Evolutionary conservation across 345 rosid species (phyloP), one percentile per base, ranked within the genome.

Genomic region (Acer yangbiense): DNA sequence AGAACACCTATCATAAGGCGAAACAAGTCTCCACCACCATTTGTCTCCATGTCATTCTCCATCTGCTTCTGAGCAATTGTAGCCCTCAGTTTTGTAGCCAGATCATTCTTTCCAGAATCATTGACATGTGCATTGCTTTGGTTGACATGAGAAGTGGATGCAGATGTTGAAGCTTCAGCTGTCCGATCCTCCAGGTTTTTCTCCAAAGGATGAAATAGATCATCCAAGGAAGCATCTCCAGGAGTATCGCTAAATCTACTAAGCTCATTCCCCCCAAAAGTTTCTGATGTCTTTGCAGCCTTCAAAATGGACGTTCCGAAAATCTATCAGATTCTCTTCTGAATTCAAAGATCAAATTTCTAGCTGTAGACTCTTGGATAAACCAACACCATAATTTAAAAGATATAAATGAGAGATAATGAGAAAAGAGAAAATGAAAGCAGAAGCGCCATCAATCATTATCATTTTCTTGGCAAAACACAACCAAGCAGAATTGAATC

Each of bases 221-320:
- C 99, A 79, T 94, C 98, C 88, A 96, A 85, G 68, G 91, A 91
- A 79, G 97, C 99, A 92, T 94, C 99, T 78, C 94, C 97, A 6
- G 98, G 98, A 81, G 97, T 84, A 78, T 96, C 98, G 79, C 97
- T 94, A 83, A 92, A 94, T 82, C 91, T 94, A 86, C 90, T 88
- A 76, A 94, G 89, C 82, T 89, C 99, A 79, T 88, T 91, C 63
- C 90, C 89, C 73, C 90, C 88, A 79, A 86, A 65, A 60, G 79
- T 68, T 41, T 83, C 79, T 3, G 91, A 82, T 71, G 88, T 76
- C 86, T 94, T 91, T 69, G 61, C 78, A 84, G 84, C 89, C 97
- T 95, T 91, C 69, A 80, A 82, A 77, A 71, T 65, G 63, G 72
- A 75, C 78, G 35, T 52, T 29, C 67, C 39, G 74, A 50, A 64